Evolutionary conservation across 1,284 basidiomycete genomes (phyloP), one percentile per base, ranked within the genome.

Genomic region (Gomphus sp.): DNA sequence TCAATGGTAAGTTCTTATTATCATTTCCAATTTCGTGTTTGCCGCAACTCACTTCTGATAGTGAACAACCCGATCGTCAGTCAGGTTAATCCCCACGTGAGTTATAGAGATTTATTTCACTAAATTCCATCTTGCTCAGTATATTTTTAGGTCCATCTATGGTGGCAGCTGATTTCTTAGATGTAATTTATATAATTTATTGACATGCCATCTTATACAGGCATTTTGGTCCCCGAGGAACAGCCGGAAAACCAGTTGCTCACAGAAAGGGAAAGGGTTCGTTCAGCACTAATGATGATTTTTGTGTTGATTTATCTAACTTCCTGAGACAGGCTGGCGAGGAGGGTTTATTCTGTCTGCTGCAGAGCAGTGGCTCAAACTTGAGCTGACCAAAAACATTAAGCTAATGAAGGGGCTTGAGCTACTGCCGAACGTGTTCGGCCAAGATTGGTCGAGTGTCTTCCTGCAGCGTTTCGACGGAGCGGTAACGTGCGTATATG

Each of bases 61-160:
- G 94, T 97, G 61, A 98, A 94, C 63, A 89, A 97, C 70, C 91
- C 93, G 1, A 89, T 98, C 52, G 96, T 99, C 39, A 94, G 91
- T 0, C 95, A 95, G 74, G 94, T 92, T 34, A 99, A 98, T 67
- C 96, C 95, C 0, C 97, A 99, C 70, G 93, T 99, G 22, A 54
- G 58, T 49, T 22, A 41, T 53, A 14, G 52, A 14, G 36, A 7
- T 31, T 18, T 25, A 22, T 39, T 18, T n/a, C 68, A 11, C 12
- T 18, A 9, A 48, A 31, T 48, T 16, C 55, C 25, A 36, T 5
- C n/a, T 33, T 34, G 39, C 14, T 25, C 22, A 53, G 14, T 14
- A 10, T 14, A 11, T n/a, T 18, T 52, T 11, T 39, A 59, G 58
- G 58, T 59, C 43, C 58, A 59, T 47, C 39, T 59, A 59, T 59